Evolutionary conservation across 2,329 filamentous ascomycete genomes (phyloP), one percentile per base, ranked within the genome.

Genomic region (Botryotinia convoluta): DNA sequence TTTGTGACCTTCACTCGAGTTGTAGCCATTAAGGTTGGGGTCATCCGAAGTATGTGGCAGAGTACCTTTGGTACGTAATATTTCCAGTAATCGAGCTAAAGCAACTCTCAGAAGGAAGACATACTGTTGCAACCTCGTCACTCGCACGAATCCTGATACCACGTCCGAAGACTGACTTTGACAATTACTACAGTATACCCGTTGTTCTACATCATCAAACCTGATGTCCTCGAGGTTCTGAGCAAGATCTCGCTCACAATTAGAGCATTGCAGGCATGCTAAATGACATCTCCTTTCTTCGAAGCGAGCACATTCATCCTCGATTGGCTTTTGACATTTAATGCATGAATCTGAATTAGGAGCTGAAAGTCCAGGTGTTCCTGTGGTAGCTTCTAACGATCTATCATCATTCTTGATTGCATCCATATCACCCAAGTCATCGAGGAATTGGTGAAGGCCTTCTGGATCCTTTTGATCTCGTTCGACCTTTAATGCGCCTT

Each of bases 91-190:
- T 73, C 96, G 88, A 37, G 96, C 96, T 77, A 99, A 88, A 29
- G 96, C 96, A 35, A 99, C 96, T 79, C 93, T 90, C 59, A 99
- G 87, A 32, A 99, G 85, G 82, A 98, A 98, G 9, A 98, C 91
- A 81, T 97, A 99, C 84, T 99, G 95, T 80, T 96, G 92, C 72
- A 99, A 85, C 81, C 97, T 94, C 29, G 93, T 93, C 54, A 98
- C 89, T 75, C 90, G 89, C 74, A 91, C 87, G 79, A 98, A 93
- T 0, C 87, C 88, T n/a, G 83, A 84, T 18, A 76, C 68, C 2
- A 85, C 84, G 75, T 91, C 90, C 14, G 87, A 85, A 69, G 86
- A 85, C 77, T 87, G 86, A 57, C 84, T 83, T 60, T 87, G 87
- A 80, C 94, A 97, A 65, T 84, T 86, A 72, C 82, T 86, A 84